Conservation (phyloP, 805 yeast genomes). For the Spathaspora sp. region DNA sequence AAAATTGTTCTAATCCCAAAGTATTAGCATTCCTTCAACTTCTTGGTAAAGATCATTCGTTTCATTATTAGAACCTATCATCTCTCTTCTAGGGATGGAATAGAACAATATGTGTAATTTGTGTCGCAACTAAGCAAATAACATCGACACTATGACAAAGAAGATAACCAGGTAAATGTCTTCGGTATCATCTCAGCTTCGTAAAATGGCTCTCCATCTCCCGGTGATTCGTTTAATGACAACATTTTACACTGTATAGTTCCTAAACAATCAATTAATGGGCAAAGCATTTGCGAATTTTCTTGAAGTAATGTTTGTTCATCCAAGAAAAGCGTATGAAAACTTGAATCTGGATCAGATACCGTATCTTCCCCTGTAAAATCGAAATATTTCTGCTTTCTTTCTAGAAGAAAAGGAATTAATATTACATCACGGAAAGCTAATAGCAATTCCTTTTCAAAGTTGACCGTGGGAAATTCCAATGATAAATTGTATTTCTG, state of each 20-base stretch:
- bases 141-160: neutral
- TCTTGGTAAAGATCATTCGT: too few species aligned
- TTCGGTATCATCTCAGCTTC: conserved; percentile 14
- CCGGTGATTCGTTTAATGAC: neutral
- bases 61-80: too few species aligned
- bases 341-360: neutral
- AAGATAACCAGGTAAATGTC: conserved; percentile 20
- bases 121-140: neutral
- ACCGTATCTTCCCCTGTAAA: neutral
- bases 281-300: neutral
- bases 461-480: conserved; percentile 13
- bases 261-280: conserved; percentile 4
- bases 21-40: too few species aligned
- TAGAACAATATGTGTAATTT: neutral
- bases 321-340: neutral
- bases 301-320: neutral
- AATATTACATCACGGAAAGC: conserved; percentile 27
- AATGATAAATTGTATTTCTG: neutral
- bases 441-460: conserved; percentile 22
- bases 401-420: conserved; percentile 19
- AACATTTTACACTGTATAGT: neutral
- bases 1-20: too few species aligned
- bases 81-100: too few species aligned
- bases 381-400: conserved; percentile 7
- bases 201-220: conserved; percentile 19